phyloP scores from a whole-genome alignment of 805 yeast genomes.

The Ogataea naganishii region DNA sequence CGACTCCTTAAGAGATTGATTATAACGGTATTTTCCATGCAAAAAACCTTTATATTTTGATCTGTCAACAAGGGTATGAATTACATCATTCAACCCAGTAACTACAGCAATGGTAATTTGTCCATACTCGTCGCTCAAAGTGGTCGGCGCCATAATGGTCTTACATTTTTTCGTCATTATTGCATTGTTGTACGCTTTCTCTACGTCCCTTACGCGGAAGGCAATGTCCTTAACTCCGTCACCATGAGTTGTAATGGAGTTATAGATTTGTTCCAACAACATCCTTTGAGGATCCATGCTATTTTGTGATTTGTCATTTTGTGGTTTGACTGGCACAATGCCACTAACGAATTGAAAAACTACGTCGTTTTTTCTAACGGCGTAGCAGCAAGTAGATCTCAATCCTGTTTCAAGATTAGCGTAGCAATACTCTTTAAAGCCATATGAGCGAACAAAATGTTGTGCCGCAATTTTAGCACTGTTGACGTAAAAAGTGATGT shows the following conservation, averaged over 20 bases:
- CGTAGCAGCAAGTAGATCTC: constrained; percentile 45
- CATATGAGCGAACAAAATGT: constrained; percentile 45
- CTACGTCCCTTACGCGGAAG: constrained; percentile 49
- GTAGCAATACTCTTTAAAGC: constrained; percentile 56
- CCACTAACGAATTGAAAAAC: constrained; percentile 39
- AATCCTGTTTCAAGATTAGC: constrained; percentile 65
- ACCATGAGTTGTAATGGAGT: constrained; percentile 51
- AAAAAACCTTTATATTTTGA: constrained; percentile 17
- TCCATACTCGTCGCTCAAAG: constrained; percentile 39
- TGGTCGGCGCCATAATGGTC: constrained; percentile 19
- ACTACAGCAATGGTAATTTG: constrained; percentile 42
- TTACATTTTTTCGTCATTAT: constrained; percentile 38
- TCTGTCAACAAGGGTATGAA: constrained; percentile 58
- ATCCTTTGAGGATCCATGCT: constrained; percentile 3
- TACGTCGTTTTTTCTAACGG: constrained; percentile 47
- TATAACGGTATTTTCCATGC: constrained; percentile 12
- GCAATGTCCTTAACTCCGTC: constrained; percentile 78
- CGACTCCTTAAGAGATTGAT: neutral
- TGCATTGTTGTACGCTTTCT: constrained; percentile 36
- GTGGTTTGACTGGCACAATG: constrained; percentile 7
- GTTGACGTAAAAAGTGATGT: constrained; percentile 64
- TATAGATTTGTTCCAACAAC: constrained; percentile 27
- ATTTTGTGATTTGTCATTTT: neutral
- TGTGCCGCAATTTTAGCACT: constrained; percentile 59
- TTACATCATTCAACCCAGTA: constrained; percentile 49